phyloP scores from a whole-genome alignment of 345 rosid genomes.

The Rhodamnia rubescens region DNA sequence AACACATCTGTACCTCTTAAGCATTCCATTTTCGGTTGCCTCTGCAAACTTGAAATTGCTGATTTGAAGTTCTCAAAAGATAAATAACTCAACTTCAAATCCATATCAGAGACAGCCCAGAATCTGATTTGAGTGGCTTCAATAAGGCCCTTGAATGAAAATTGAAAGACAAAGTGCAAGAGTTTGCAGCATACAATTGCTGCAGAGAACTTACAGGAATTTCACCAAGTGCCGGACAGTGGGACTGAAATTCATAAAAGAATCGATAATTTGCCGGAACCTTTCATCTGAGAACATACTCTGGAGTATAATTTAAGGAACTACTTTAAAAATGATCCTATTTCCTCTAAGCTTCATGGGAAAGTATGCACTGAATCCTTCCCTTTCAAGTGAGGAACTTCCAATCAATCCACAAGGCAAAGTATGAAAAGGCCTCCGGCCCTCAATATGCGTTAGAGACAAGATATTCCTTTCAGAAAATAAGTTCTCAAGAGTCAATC shows the following conservation, averaged over 20 bases:
- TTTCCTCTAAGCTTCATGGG: not conserved
- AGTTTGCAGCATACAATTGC: not conserved
- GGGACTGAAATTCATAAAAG: constrained; percentile 33
- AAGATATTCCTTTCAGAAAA: not conserved
- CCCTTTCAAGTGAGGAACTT: not conserved
- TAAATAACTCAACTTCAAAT: constrained; percentile 49
- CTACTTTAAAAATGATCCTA: not conserved
- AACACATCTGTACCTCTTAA: constrained; percentile 38
- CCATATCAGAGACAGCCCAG: constrained; percentile 56
- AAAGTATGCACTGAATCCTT: not conserved
- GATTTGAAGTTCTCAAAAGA: constrained; percentile 69
- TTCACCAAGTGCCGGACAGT: constrained; percentile 50
- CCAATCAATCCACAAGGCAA: not conserved
- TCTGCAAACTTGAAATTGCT: constrained; percentile 54
- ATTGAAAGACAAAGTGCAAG: not conserved
- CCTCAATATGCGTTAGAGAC: not conserved
- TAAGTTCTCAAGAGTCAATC: not conserved
- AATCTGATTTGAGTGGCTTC: constrained; percentile 35
- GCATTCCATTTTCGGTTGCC: constrained; percentile 75
- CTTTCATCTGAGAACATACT: constrained; percentile 46
- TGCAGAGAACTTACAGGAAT: constrained; percentile 56
- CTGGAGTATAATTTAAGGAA: constrained; percentile 18
- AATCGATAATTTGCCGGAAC: constrained; percentile 49
- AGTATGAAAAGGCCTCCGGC: not conserved
- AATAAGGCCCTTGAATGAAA: constrained; percentile 1